Percentiles rank a stretch among this genome's conserved stretches.
phyloP scores from a whole-genome alignment of 2,329 filamentous ascomycete genomes.

The Cladophialophora bantiana region DNA sequence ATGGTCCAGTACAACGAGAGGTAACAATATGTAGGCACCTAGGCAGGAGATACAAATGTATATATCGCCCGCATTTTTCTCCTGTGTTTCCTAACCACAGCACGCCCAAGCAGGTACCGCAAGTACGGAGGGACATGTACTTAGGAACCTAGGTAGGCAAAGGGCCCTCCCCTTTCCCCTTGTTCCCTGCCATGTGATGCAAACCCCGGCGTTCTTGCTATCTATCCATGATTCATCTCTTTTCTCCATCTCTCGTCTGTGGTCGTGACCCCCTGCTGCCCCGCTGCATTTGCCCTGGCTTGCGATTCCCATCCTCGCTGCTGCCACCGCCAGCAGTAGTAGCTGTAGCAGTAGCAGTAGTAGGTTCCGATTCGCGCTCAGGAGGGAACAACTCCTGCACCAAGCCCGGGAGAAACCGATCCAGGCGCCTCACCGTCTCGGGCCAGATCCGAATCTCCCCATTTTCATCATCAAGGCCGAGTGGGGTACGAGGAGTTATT shows the following conservation, averaged over 20 bases:
- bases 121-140: too few species aligned
- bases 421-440: constrained; percentile 67
- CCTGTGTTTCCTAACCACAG: too few species aligned
- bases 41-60: too few species aligned
- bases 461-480: constrained; percentile 46
- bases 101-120: too few species aligned
- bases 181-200: neutral
- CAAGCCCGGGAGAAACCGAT: constrained; percentile 66
- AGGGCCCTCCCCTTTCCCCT: too few species aligned
- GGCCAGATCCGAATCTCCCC: constrained; percentile 63
- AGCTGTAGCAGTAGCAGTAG: neutral
- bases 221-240: neutral
- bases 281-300: neutral
- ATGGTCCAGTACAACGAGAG: too few species aligned
- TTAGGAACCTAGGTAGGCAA: too few species aligned
- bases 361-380: constrained; percentile 1
- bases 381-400: constrained; percentile 49
- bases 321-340: neutral
- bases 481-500: constrained; percentile 7
- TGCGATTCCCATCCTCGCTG: constrained; percentile 7
- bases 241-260: constrained; percentile 14
- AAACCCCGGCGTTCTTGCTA: neutral
- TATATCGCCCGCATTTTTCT: too few species aligned
- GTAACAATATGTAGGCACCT: too few species aligned
- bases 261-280: constrained; percentile 9